Percentiles rank a stretch among this genome's conserved stretches.
Conservation (phyloP, 1,284 basidiomycete species). For the Coniophora puteana region DNA sequence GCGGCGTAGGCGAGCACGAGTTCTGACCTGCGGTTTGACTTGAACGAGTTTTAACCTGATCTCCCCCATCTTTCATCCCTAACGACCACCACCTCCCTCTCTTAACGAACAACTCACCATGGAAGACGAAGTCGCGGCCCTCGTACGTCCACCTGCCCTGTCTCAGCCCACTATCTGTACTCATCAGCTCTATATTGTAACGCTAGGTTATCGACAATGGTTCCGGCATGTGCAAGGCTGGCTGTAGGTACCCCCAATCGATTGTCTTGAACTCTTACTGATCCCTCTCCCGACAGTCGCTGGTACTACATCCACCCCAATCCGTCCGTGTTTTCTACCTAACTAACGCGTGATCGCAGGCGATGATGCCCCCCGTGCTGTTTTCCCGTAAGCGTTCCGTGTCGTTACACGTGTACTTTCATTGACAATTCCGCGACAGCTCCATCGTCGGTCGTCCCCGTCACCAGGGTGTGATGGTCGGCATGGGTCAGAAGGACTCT, state of each 20-base stretch:
- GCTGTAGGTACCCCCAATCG: constrained; percentile 32
- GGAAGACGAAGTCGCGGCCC: constrained; percentile 45
- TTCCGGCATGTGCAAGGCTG: constrained; percentile 74
- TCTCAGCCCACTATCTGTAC: neutral
- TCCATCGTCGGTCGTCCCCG: constrained; percentile 86
- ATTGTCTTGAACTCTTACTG: constrained; percentile 2
- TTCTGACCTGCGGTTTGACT: too few species aligned
- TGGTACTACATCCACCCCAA: constrained; percentile 19
- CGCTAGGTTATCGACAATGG: constrained; percentile 58
- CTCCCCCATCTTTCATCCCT: too few species aligned
- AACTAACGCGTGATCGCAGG: constrained; percentile 34
- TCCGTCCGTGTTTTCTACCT: constrained; percentile 6
- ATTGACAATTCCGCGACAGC: constrained; percentile 30
- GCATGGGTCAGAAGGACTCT: constrained; percentile 79
- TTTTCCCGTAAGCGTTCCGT: constrained; percentile 55
- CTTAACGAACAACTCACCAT: constrained; percentile 22
- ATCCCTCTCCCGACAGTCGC: constrained; percentile 24
- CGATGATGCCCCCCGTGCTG: constrained; percentile 76
- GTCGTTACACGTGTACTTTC: constrained; percentile 8
- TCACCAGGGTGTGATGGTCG: constrained; percentile 87
- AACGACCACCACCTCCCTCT: neutral
- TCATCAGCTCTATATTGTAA: constrained; percentile 1
- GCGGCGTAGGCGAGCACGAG: too few species aligned
- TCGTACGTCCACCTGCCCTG: constrained; percentile 24
- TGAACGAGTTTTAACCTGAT: too few species aligned